Evolutionary conservation across 2,329 filamentous ascomycete species (phyloP).

Genomic region (Ploettnerulaceae sp.): DNA sequence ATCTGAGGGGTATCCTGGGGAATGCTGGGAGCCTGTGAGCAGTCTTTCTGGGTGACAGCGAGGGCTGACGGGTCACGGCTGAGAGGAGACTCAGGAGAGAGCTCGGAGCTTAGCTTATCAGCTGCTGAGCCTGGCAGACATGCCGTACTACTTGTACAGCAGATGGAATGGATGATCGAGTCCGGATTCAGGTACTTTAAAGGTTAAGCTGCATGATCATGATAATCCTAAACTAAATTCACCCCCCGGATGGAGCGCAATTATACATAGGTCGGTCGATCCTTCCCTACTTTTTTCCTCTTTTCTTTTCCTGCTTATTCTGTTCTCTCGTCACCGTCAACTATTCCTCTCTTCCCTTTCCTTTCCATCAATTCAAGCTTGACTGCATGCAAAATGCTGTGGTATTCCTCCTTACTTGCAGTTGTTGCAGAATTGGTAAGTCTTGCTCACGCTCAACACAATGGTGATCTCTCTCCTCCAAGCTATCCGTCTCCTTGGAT

Average conservation of each 20-base stretch:
- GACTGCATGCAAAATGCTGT: too few species aligned
- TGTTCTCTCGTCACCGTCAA: background rate
- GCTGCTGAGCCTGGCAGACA: background rate
- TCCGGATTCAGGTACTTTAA: background rate
- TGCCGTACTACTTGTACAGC: constrained; percentile 6
- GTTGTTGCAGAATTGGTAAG: constrained; percentile 18
- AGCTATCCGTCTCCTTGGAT: constrained; percentile 35
- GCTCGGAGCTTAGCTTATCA: too few species aligned
- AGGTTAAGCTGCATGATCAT: constrained; percentile 2
- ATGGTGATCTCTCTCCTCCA: constrained; percentile 28
- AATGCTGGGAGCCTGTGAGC: background rate
- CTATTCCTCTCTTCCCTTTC: background rate
- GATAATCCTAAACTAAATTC: constrained; percentile 1
- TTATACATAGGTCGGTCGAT: constrained; percentile 8
- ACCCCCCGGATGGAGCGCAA: background rate
- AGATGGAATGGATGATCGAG: constrained; percentile 1
- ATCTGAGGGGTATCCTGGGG: constrained; percentile 9
- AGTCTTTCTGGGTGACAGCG: background rate
- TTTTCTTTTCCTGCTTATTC: background rate
- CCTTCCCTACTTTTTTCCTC: background rate
- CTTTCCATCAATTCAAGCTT: background rate
- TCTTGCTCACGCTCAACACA: constrained; percentile 23
- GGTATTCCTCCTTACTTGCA: constrained; percentile 17
- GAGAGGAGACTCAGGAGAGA: too few species aligned
- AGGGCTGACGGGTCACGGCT: background rate